phyloP scores from a whole-genome alignment of 139 green algal genomes.

The Coelastrella sp. region DNA sequence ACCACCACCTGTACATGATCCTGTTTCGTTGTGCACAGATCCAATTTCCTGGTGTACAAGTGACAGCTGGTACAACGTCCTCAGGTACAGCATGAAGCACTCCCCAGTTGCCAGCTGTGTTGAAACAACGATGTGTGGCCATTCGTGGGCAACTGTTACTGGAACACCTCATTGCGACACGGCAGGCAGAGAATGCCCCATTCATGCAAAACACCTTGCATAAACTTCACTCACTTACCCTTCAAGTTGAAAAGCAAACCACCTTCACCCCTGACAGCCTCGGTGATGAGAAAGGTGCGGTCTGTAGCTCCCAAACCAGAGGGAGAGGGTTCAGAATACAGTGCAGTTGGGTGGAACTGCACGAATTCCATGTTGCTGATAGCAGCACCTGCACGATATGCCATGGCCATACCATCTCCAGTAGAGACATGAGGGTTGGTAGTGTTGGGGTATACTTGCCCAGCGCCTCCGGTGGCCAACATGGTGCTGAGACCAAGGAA shows the following conservation, averaged over 20 bases:
- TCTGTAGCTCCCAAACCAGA: slow-evolving; percentile 41
- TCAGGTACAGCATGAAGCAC: no score
- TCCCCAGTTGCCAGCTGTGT: no score
- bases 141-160: no score
- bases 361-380: slow-evolving; percentile 99
- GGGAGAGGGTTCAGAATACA: slow-evolving; percentile 61
- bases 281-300: slow-evolving; percentile 93
- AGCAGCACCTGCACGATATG: slow-evolving; percentile 81
- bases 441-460: slow-evolving; percentile 96
- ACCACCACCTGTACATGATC: neutral
- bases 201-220: neutral
- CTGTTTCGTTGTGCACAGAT: no score
- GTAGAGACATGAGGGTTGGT: slow-evolving; percentile 97
- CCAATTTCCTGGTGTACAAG: no score
- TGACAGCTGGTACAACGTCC: no score
- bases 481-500: slow-evolving; percentile 84
- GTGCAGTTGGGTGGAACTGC: slow-evolving; percentile 97
- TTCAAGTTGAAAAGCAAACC: slow-evolving; percentile 88
- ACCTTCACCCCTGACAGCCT: slow-evolving; percentile 96
- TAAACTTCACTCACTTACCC: slow-evolving; percentile 47
- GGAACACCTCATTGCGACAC: no score
- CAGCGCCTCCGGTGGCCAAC: slow-evolving; percentile 92
- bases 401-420: slow-evolving; percentile 97
- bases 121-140: no score
- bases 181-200: neutral